Evolutionary conservation across 1,139 yeast genomes (phyloP).

Genomic region (Arxiozyma bovina): DNA sequence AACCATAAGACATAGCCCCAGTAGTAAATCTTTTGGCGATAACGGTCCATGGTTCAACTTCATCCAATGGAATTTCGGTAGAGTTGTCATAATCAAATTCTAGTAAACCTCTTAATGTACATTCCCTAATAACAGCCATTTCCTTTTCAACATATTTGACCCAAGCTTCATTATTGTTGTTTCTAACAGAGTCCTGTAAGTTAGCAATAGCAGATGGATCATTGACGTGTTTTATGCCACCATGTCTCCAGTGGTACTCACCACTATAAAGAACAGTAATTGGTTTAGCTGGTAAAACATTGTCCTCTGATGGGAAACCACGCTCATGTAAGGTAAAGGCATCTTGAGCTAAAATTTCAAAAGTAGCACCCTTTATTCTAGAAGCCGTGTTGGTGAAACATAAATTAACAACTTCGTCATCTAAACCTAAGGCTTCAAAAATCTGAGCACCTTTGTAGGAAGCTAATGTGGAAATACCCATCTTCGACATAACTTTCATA

Average conservation of each 20-base stretch:
- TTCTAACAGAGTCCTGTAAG: conserved; percentile 93
- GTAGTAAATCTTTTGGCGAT: conserved; percentile 95
- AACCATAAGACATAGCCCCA: conserved; percentile 99
- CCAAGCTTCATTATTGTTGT: conserved; percentile 88
- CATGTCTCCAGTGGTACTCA: conserved; percentile 98
- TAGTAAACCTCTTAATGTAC: conserved; percentile 87
- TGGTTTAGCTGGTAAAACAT: conserved; percentile 46
- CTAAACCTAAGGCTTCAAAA: conserved; percentile 93
- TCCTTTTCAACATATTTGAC: conserved; percentile 85
- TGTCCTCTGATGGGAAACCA: conserved; percentile 75
- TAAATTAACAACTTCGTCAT: conserved; percentile 87
- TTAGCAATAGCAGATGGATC: conserved; percentile 93
- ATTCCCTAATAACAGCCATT: conserved; percentile 81
- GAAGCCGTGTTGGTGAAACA: conserved; percentile 98
- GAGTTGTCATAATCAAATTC: conserved; percentile 76
- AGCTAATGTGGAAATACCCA: conserved; percentile 97
- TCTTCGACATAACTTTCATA: conserved; percentile 94
- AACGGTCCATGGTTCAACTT: conserved; percentile 99
- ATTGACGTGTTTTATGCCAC: conserved; percentile 92
- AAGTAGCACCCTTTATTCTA: conserved; percentile 89
- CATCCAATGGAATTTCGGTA: conserved; percentile 81
- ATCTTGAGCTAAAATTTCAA: conserved; percentile 93
- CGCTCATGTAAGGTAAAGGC: conserved; percentile 89
- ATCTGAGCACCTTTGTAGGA: conserved; percentile 98
- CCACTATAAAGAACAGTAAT: conserved; percentile 85